Evolutionary conservation across 208 protist species (phyloP).

Genomic region (Trypanosoma platydactyli): DNA sequence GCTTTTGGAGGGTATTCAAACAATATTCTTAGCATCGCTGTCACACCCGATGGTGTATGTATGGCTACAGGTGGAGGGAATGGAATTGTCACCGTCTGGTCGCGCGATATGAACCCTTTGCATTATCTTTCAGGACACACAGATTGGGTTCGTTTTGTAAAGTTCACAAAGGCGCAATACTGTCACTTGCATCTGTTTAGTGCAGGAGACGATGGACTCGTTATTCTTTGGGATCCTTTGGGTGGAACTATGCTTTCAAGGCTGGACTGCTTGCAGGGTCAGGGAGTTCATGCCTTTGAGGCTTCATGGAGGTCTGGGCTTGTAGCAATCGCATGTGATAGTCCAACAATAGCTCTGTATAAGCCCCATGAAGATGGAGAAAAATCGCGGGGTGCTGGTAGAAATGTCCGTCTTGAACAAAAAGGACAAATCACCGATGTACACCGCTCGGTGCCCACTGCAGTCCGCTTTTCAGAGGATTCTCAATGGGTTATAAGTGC

Average conservation of each 20-base stretch:
- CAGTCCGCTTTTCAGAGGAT: conserved; percentile 65
- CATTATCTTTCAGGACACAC: conserved; percentile 72
- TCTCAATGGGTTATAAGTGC: conserved; percentile 76
- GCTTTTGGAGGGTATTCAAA: conserved; percentile 35
- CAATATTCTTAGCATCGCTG: conserved; percentile 65
- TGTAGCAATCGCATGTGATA: conserved; percentile 67
- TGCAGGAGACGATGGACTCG: conserved; percentile 76
- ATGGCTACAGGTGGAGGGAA: conserved; percentile 64
- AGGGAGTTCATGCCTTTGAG: conserved; percentile 78
- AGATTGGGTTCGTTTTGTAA: conserved; percentile 84
- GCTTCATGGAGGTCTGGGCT: conserved; percentile 53
- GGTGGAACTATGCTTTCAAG: conserved; percentile 50
- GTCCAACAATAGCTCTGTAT: conserved; percentile 60
- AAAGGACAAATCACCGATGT: conserved; percentile 59
- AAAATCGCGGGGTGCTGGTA: conserved; percentile 30
- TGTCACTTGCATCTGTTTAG: conserved; percentile 67
- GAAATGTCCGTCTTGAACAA: conserved; percentile 47
- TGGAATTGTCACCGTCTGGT: conserved; percentile 67
- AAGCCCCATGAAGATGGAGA: conserved; percentile 21
- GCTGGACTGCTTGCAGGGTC: conserved; percentile 63
- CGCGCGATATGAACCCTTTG: conserved; percentile 43
- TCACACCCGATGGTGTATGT: conserved; percentile 59
- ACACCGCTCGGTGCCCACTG: conserved; percentile 60
- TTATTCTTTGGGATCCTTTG: conserved; percentile 75
- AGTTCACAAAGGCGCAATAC: conserved; percentile 45